Conservation (phyloP, 805 yeast genomes). For the Wickerhamiella australiensis region DNA sequence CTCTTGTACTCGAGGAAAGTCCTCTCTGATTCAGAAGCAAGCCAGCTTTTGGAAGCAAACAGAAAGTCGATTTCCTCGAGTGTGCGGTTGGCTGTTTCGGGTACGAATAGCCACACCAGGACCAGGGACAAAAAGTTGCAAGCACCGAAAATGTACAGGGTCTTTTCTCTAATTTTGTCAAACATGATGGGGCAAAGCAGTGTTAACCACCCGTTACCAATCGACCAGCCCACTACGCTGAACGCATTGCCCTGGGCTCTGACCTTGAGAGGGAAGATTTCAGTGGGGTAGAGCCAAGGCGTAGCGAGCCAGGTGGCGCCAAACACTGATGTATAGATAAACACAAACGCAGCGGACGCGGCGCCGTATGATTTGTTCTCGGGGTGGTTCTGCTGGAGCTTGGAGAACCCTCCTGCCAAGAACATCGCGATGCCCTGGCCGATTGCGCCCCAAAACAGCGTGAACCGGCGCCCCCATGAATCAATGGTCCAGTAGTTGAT, state of each 20-base stretch:
- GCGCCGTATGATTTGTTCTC: slow-evolving; percentile 18
- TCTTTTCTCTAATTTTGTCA: slow-evolving; percentile 38
- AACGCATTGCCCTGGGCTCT: slow-evolving; percentile 19
- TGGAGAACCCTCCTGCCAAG: slow-evolving; percentile 10
- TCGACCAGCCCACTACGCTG: slow-evolving; percentile 8
- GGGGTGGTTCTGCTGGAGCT: slow-evolving; percentile 4
- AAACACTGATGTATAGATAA: slow-evolving; percentile 15
- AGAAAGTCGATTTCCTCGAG: slow-evolving; percentile 48
- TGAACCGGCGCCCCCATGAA: slow-evolving; percentile 17
- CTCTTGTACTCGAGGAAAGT: neutral
- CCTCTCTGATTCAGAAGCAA: slow-evolving; percentile 6
- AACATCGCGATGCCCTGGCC: slow-evolving; percentile 15
- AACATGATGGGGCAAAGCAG: slow-evolving; percentile 41
- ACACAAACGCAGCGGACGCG: slow-evolving; percentile 14
- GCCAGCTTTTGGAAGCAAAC: slow-evolving; percentile 25
- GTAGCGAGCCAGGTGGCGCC: slow-evolving; percentile 26
- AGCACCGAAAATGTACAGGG: slow-evolving; percentile 46
- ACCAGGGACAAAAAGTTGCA: slow-evolving; percentile 36
- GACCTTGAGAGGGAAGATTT: slow-evolving; percentile 24
- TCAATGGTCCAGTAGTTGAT: slow-evolving; percentile 16
- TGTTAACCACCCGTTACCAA: slow-evolving; percentile 40
- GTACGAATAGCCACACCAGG: slow-evolving; percentile 42
- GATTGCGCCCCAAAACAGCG: slow-evolving; percentile 16
- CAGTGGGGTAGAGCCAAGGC: slow-evolving; percentile 26
- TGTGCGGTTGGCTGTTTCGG: slow-evolving; percentile 48